A percentile compares a stretch with the other conserved stretches of the same genome.
phyloP scores from a whole-genome alignment of 371 early-diverging fungal genomes.

The Chytridium lagenaria region DNA sequence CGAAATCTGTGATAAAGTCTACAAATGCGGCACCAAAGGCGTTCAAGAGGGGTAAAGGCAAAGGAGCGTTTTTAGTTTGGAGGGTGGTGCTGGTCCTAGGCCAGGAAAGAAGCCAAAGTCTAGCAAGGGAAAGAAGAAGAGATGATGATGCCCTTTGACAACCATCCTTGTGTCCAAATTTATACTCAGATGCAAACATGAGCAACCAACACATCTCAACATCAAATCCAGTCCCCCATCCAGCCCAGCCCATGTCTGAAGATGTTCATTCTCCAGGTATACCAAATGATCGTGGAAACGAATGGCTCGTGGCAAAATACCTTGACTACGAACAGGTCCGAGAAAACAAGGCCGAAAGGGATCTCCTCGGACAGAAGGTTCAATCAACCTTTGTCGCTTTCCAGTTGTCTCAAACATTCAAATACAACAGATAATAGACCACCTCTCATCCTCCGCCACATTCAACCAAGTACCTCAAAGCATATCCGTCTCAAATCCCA shows the following conservation, averaged over 20 bases:
- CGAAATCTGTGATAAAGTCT: slow-evolving; percentile 43
- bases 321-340: neutral
- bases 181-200: too few relatives aligned
- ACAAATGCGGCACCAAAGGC: neutral
- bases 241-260: too few relatives aligned
- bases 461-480: neutral
- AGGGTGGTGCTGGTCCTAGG: too few relatives aligned
- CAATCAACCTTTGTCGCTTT: too few relatives aligned
- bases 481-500: neutral
- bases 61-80: too few relatives aligned
- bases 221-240: too few relatives aligned
- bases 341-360: neutral
- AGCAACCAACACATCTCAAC: too few relatives aligned
- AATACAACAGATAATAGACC: neutral
- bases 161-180: too few relatives aligned
- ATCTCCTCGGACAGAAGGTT: too few relatives aligned
- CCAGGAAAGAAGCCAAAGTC: slow-evolving; percentile 1
- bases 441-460: neutral
- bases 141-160: too few relatives aligned
- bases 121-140: neutral
- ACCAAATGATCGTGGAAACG: neutral
- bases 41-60: neutral
- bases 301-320: neutral
- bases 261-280: too few relatives aligned
- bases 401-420: too few relatives aligned